A percentile compares a stretch with the other conserved stretches of the same genome.
These are phyloP conservation scores for Celoporthe dispersa DNA, from an alignment of 2,329 filamentous ascomycete species.

Conservation along the genomic window DNA sequence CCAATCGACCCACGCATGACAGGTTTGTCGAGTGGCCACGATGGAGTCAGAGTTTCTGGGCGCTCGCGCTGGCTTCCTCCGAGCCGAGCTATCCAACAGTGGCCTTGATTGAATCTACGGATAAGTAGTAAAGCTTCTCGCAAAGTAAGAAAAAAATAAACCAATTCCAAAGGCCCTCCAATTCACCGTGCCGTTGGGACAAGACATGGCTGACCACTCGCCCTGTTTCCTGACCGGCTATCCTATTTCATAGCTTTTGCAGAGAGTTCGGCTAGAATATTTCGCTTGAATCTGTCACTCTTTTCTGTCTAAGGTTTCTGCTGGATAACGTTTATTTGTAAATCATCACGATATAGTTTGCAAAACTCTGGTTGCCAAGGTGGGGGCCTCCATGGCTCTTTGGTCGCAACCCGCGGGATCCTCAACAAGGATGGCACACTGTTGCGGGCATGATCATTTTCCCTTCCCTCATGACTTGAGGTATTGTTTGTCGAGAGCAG, in stretches of 20 bases:
- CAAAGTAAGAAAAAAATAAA: background rate
- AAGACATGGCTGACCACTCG: background rate
- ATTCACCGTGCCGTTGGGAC: background rate
- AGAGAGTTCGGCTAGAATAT: background rate
- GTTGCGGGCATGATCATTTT: background rate
- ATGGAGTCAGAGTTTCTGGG: background rate
- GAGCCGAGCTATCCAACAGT: background rate
- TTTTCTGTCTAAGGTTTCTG: background rate
- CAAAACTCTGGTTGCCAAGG: background rate
- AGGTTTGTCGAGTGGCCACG: background rate
- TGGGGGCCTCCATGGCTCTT: background rate
- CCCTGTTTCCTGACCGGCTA: background rate
- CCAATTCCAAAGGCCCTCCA: background rate
- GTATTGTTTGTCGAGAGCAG: background rate
- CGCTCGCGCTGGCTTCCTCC: background rate
- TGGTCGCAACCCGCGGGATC: slow-evolving; percentile 1
- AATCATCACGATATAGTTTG: background rate
- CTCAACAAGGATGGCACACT: background rate
- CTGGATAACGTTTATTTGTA: background rate
- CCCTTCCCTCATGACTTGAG: background rate
- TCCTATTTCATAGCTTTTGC: background rate
- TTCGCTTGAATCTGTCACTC: background rate
- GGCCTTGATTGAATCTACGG: background rate
- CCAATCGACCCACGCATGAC: background rate
- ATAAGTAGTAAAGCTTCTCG: background rate